Base-by-base conservation (phyloP, 805 yeast species). In the Candida vartiovaarae region DNA sequence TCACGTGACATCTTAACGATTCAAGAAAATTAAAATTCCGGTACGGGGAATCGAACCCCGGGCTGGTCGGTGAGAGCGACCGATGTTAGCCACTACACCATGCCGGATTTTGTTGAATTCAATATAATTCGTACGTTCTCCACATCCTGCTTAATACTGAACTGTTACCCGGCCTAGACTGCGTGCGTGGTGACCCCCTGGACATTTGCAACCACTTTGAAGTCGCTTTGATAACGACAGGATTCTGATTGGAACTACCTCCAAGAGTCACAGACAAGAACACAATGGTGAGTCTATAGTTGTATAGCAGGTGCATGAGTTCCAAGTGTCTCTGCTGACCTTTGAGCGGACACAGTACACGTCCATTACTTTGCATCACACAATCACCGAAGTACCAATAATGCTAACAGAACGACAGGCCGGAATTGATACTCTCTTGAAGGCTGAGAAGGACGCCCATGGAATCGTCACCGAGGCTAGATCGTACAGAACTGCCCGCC, bases 391-490 rank as follows among this genome's bases (percentile, higher is more conserved):
- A 39, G 46, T 40, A 46, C 44, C 44, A 27, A 8, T 6, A 27
- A 1, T 32, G 8, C 32, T 51, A 54, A 51, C 57, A 24, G 48
- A 15, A 15, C 20, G 51, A 32, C 52, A 51, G 39, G 41, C 57
- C 42, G 61, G 61, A 9, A 56, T 56, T 37, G 56, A 52, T 40
- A 55, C 57, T 3, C 48, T 52, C 23, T 53, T 55, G 40, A 45
- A 84, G 74, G 95, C 98, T 50, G 99, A 93, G 71, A 88, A 85
- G 68, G 91, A 87, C 59, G 98, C 99, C n/a, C 97, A 95, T 56
- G 90, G 82, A 56, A 85, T 90, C 51, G 98, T 93, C 49, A 76
- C 90, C 58, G 84, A 84, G 62, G 97, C 99, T 25, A 86, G 98
- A 74, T 76, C 82, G 56, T 88, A 83, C 71, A 87, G 96, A 67